phyloP scores from a whole-genome alignment of 192 early-diverging fungal species.

The Allomyces javanicus region DNA sequence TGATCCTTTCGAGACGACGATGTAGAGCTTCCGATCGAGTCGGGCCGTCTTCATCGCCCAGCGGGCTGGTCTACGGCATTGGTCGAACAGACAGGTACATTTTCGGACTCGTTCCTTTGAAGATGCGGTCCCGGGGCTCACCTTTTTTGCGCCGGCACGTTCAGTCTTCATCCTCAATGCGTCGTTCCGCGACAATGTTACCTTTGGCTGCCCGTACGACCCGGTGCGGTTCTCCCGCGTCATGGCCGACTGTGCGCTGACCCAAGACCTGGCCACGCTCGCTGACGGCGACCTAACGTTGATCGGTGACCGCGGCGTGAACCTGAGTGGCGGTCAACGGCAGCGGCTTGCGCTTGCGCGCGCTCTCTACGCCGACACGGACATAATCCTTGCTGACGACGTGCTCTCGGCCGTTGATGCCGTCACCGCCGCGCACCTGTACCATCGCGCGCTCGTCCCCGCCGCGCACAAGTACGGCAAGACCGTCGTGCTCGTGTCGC shows the following conservation, averaged over 20 bases:
- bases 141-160: too few relatives aligned
- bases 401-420: conserved; percentile 40
- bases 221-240: conserved; percentile 37
- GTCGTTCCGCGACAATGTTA: conserved; percentile 46
- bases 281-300: conserved; percentile 48
- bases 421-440: conserved; percentile 23
- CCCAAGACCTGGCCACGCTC: conserved; percentile 39
- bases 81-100: neutral
- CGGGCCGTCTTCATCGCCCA: neutral
- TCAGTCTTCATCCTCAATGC: conserved; percentile 19
- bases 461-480: conserved; percentile 6
- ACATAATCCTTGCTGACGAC: conserved; percentile 63
- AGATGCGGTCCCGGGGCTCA: too few relatives aligned
- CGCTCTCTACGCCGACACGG: conserved; percentile 47
- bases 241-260: conserved; percentile 46
- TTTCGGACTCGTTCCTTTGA: too few relatives aligned
- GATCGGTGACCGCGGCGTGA: conserved; percentile 45
- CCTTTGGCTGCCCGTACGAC: conserved; percentile 45
- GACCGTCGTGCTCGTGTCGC: neutral
- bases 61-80: neutral
- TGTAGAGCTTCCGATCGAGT: neutral
- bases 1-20: neutral
- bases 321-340: conserved; percentile 49
- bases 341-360: conserved; percentile 62
- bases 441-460: conserved; percentile 18